phyloP scores from a whole-genome alignment of 2,329 filamentous ascomycete species.

The Anthostomella pinea region DNA sequence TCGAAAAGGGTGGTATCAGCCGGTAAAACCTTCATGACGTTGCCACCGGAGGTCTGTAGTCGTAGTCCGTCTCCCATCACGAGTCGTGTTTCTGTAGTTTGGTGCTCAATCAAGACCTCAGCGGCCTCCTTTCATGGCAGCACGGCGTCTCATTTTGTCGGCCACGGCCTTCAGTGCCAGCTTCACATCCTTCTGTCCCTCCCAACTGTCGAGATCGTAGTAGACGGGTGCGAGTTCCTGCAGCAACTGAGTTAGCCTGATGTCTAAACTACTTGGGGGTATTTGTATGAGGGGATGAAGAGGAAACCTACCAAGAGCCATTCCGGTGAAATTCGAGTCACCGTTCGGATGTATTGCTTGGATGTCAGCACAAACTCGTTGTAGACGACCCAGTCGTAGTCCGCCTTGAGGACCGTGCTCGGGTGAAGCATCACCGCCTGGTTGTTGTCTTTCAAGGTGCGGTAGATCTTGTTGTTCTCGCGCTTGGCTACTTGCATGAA shows the following conservation, averaged over 20 bases:
- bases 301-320: slow-evolving; percentile 74
- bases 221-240: slow-evolving; percentile 92
- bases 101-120: slow-evolving; percentile 8
- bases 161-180: slow-evolving; percentile 56
- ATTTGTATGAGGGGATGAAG: not conserved
- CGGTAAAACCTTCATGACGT: slow-evolving; percentile 81
- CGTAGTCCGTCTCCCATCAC: no score
- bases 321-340: slow-evolving; percentile 87
- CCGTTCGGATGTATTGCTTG: slow-evolving; percentile 96
- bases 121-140: slow-evolving; percentile 51
- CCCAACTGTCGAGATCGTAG: slow-evolving; percentile 81
- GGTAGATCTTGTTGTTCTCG: slow-evolving; percentile 85
- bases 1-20: slow-evolving; percentile 92
- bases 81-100: no score
- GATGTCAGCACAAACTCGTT: slow-evolving; percentile 98
- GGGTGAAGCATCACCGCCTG: slow-evolving; percentile 92
- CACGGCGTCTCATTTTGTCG: slow-evolving; percentile 60
- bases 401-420: slow-evolving; percentile 81
- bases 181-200: slow-evolving; percentile 78
- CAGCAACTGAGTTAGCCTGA: slow-evolving; percentile 29
- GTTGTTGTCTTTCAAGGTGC: slow-evolving; percentile 94
- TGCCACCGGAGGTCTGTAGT: slow-evolving; percentile 73
- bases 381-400: slow-evolving; percentile 96
- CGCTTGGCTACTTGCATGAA: slow-evolving; percentile 99
- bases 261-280: not conserved